Percentiles rank a stretch among this genome's conserved stretches.
phyloP scores from a whole-genome alignment of 225 moss, liverwort and hornwort genomes.

The Thuidium tamariscinum region DNA sequence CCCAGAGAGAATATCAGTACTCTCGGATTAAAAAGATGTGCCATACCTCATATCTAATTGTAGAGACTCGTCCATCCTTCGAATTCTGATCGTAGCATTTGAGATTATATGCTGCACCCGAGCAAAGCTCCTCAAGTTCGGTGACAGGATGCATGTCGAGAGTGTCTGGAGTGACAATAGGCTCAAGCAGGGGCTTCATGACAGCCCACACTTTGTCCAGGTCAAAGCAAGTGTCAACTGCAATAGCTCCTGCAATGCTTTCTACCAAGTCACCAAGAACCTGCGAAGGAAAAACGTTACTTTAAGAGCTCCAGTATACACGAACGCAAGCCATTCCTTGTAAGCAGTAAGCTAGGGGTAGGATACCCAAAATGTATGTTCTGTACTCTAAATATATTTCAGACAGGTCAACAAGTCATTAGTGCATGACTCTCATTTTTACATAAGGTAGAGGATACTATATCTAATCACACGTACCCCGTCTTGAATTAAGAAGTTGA shows the following conservation, averaged over 20 bases:
- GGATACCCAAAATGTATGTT: not conserved
- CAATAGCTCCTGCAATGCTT: conserved; percentile 85
- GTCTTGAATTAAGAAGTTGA: not conserved
- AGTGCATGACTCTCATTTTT: not conserved
- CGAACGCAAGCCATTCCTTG: not conserved
- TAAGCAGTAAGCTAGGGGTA: not conserved
- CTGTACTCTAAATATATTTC: not conserved
- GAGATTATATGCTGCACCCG: conserved; percentile 30
- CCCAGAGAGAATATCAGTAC: not conserved
- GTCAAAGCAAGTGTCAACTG: conserved; percentile 80
- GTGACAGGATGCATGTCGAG: conserved; percentile 79
- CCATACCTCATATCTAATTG: conserved; percentile 30
- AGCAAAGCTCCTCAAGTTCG: conserved; percentile 78
- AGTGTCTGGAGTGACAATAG: conserved; percentile 76
- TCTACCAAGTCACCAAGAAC: conserved; percentile 94
- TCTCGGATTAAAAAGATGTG: not conserved
- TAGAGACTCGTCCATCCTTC: conserved; percentile 1
- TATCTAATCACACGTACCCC: not conserved
- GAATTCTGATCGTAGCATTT: conserved; percentile 8
- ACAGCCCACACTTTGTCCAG: conserved; percentile 70
- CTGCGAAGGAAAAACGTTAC: conserved; percentile 12
- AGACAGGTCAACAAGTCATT: not conserved
- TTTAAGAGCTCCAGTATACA: not conserved
- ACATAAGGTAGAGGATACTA: not conserved
- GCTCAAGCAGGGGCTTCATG: conserved; percentile 76